Percentiles rank a stretch among this genome's conserved stretches.
phyloP scores from a whole-genome alignment of 441 rosid genomes.

The Aleurites moluccanus region DNA sequence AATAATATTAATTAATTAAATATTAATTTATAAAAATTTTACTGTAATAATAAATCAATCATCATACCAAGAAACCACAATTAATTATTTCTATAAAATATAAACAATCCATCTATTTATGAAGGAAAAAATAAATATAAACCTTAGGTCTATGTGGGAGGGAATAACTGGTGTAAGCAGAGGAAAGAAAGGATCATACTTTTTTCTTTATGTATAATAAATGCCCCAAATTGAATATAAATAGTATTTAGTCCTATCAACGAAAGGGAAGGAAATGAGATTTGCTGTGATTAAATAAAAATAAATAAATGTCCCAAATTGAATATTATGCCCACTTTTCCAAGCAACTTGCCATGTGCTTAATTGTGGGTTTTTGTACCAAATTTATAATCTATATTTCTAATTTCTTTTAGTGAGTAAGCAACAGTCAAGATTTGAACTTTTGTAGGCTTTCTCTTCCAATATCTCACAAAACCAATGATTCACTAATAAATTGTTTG shows the following conservation, averaged over 20 bases:
- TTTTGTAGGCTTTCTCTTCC: neutral
- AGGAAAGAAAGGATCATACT: conserved; percentile 46
- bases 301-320: too few relatives aligned
- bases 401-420: neutral
- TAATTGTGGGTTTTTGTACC: neutral
- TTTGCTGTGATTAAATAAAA: too few relatives aligned
- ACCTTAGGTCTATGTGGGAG: conserved; percentile 64
- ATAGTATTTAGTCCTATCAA: too few relatives aligned
- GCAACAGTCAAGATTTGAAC: neutral
- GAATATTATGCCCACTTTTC: neutral
- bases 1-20: too few relatives aligned
- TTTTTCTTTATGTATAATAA: too few relatives aligned
- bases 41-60: too few relatives aligned
- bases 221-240: too few relatives aligned
- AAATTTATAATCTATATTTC: too few relatives aligned
- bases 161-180: conserved; percentile 35
- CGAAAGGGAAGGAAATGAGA: too few relatives aligned
- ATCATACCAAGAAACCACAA: neutral
- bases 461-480: too few relatives aligned
- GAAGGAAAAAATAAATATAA: neutral
- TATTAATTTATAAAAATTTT: too few relatives aligned
- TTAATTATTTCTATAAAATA: neutral
- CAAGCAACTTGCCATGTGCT: conserved; percentile 5
- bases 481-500: neutral
- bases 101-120: neutral